Evolutionary conservation across 768 basidiomycete genomes (phyloP), one percentile per base, ranked within the genome.

Genomic region (Podaxis mareebaensis): DNA sequence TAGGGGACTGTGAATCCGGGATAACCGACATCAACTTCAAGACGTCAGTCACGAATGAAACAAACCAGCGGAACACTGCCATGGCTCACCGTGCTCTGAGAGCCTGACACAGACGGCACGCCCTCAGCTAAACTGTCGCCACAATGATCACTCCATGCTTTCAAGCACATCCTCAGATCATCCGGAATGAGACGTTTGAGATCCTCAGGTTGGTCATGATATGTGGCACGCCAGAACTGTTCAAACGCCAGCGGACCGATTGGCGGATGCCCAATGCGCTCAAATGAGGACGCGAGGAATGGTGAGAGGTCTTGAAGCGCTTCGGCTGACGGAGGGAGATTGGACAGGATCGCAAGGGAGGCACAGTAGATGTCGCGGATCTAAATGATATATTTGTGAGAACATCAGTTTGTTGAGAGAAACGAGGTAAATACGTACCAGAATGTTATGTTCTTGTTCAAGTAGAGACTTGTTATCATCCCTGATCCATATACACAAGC

Each of bases 181-280:
- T 71, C 67, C 0, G 87, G 84, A 61, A 83, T 81, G 17, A 68
- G 61, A 0, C 66, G 44, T 54, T 69, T 71, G 30, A 81, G 77
- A 36, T 79, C 73, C 28, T 71, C 70, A 39, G 69, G 71, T 7
- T 76, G 74, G n/a, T 73, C 73, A 38, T 84, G 80, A 67, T 85
- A 88, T 3, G 83, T 84, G 42, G 72, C 72, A n/a, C 77, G 77
- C 88, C 88, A 90, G 69, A 85, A 89, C 2, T 70, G 73, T 65
- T 79, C 77, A 64, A 89, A 90, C 1, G 82, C 79, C 5, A 81
- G 67, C 0, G 85, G 82, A 0, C 84, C 87, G 20, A 78, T 73
- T 8, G 82, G 80, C 2, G 82, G 82, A 3, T 71, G 63, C 0
- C 81, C 79, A 30, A 83, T 77, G 24, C 76, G 81, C 3, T 73